Base-by-base conservation (phyloP, 148 eudicot species). In the Talinum fruticosum region DNA sequence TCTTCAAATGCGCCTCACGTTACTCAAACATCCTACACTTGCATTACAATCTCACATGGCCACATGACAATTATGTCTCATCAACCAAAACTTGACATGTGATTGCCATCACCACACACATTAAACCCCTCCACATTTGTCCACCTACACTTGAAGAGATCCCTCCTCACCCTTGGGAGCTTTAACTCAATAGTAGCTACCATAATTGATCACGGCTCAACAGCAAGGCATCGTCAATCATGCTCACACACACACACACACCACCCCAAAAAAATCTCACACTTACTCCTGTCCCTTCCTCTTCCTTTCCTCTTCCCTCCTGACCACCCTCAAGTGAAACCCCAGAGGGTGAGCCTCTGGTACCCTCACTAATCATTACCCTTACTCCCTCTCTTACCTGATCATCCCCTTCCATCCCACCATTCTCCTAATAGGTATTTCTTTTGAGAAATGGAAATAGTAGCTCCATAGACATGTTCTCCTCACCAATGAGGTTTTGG, bases 361-460 rank as follows among this genome's bases (percentile, higher is more conserved):
- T 19, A 51, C 49, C 29, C 66, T 24, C 76, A 8, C n/a, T 7
- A 32, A 28, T 8, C 66, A 16, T 37, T 30, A n/a, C 35, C n/a
- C 71, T 19, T 36, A 36, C 61, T 16, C 12, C 6, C n/a, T 34
- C 34, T 74, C 45, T 16, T 32, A 45, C 14, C 36, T 62, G 61
- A 6, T 37, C 77, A 74, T 64, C 69, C 19, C 71, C 33, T 29
- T 65, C 57, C 59, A 21, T 44, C 69, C 69, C 35, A 6, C 53
- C 10, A 35, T 8, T 0, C 49, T 0, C 18, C 47, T 35, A 10
- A 15, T 6, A 7, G 53, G 15, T 70, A 45, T 24, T 37, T 14
- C 12, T 68, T 32, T 12, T 7, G 8, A 41, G 5, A 18, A 70
- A 6, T 7, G 32, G 13, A 34, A 28, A 70, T 33, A 38, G 21